Evolutionary conservation across 129 eudicot species (phyloP), one percentile per base, ranked within the genome.

Genomic region (Ambrosia artemisiifolia): DNA sequence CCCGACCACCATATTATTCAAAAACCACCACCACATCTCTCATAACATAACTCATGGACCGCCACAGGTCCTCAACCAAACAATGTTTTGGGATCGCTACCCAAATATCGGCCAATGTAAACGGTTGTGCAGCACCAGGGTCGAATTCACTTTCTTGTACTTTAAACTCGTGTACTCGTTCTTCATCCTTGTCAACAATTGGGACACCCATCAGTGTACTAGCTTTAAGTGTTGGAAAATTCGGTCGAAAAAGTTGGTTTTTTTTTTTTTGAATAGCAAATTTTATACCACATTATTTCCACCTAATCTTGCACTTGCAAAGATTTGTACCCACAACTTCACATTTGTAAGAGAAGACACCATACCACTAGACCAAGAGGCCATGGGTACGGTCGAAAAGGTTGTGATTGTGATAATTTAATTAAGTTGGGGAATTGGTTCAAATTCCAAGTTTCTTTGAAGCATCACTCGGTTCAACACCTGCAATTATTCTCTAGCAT

Each of bases 51-150:
- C 91, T 76, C 93, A 86, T 85, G 32, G 96, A 92, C 84, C 74
- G 84, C 94, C 88, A 89, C 7, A 96, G 91, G 72, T 92, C 78
- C 84, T 92, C 88, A 14, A 88, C 96, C 89, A 87, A 92, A 60
- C 97, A 92, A 85, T 92, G 97, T 66, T 88, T 88, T 0, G 97
- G 97, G 35, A 92, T 92, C 0, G 94, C 97, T 4, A 83, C 96
- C 69, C 84, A 75, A 49, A 92, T 81, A 33, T 92, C 94, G 19
- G 83, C 80, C 73, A 92, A 67, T 60, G 87, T 84, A 56, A 92
- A 92, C 2, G 94, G 94, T 0, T 96, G 96, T 11, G 97, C 83
- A 2, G 96, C 88, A 2, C 84, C 96, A 0, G 94, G 96, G 77
- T 92, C 84, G 64, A 92, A 92, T 24, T 54, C 87, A 46, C 3